phyloP scores from a whole-genome alignment of 2,329 filamentous ascomycete genomes.

The Bimuria novae-zelandiae region DNA sequence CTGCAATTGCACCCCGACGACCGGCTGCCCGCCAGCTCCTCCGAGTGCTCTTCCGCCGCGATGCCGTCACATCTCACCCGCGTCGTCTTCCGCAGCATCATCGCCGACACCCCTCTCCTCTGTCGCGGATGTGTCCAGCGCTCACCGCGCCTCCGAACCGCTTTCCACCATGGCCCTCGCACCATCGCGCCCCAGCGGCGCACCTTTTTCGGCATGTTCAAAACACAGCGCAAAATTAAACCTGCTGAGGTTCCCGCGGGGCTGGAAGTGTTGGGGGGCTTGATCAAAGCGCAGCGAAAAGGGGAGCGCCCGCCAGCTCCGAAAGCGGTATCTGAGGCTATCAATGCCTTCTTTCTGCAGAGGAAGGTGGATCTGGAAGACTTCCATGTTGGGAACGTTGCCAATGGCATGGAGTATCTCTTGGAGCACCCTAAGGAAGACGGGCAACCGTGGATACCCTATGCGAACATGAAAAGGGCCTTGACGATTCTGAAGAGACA shows the following conservation, averaged over 20 bases:
- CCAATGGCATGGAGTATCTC: constrained; percentile 66
- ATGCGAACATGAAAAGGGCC: constrained; percentile 22
- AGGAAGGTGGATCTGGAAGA: constrained; percentile 32
- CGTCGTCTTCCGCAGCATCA: constrained; percentile 62
- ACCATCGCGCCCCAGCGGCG: constrained; percentile 49
- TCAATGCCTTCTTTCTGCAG: constrained; percentile 35
- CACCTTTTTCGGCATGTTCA: constrained; percentile 68
- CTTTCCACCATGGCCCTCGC: constrained; percentile 26
- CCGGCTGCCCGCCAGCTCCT: constrained; percentile 11
- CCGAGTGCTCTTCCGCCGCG: constrained; percentile 25
- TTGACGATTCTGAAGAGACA: constrained; percentile 18
- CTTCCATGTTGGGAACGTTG: constrained; percentile 58
- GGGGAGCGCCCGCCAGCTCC: constrained; percentile 67
- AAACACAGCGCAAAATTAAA: constrained; percentile 62
- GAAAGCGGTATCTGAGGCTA: constrained; percentile 66
- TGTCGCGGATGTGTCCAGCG: constrained; percentile 52
- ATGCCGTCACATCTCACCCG: constrained; percentile 67
- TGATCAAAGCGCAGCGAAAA: constrained; percentile 66
- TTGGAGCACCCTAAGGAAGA: constrained; percentile 38
- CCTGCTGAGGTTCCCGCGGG: constrained; percentile 70
- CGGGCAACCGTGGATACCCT: constrained; percentile 38
- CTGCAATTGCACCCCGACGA: constrained; percentile 17
- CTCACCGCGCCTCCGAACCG: constrained; percentile 29
- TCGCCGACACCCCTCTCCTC: constrained; percentile 56
- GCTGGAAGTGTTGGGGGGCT: constrained; percentile 71